Conservation (phyloP, 371 early-diverging fungal species). For the Synchytrium microbalum region DNA sequence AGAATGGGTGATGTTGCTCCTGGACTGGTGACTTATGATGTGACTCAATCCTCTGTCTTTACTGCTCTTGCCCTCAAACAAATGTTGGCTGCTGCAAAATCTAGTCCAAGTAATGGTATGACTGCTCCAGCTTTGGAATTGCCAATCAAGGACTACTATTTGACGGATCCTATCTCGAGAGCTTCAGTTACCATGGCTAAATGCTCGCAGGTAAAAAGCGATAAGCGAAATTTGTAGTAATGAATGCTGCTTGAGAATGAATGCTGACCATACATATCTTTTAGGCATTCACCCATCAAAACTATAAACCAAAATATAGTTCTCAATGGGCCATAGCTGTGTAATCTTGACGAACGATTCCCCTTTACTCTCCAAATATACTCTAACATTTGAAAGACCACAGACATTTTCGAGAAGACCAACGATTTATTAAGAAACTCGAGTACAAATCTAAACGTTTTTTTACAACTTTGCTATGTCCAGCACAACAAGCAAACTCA, state of each 20-base stretch:
- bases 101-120: constrained; percentile 2
- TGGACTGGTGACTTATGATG: constrained; percentile 65
- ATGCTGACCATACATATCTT: no score
- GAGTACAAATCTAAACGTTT: no score
- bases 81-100: constrained; percentile 20
- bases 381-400: no score
- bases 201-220: constrained; percentile 74
- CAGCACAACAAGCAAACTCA: no score
- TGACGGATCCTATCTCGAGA: constrained; percentile 88
- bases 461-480: no score
- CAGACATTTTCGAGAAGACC: no score
- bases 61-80: constrained; percentile 55
- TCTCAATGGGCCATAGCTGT: not conserved
- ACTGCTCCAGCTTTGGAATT: constrained; percentile 7
- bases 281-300: not conserved
- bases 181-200: constrained; percentile 96
- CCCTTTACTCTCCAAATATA: no score
- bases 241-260: no score
- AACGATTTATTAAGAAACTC: no score
- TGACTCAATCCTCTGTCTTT: constrained; percentile 55
- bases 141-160: constrained; percentile 80
- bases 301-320: not conserved
- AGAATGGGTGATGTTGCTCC: constrained; percentile 86
- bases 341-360: no score
- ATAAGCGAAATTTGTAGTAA: no score